These are phyloP conservation scores for Eutrema yunnanense DNA, from an alignment of 345 rosid species.

Conservation along the genomic window DNA sequence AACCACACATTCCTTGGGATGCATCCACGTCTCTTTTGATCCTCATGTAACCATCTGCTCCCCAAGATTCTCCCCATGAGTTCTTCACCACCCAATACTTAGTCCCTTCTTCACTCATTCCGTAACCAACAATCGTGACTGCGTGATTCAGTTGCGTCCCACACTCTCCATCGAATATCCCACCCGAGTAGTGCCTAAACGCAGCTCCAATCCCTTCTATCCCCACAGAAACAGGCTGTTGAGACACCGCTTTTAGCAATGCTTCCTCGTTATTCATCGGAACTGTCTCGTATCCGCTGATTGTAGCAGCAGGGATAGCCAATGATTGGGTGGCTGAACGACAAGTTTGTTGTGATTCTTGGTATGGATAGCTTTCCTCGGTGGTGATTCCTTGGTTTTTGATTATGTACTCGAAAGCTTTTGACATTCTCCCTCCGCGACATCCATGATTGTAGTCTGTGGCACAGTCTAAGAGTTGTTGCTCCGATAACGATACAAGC, in stretches of 20 bases:
- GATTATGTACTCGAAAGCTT: conserved; percentile 34
- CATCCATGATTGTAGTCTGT: conserved; percentile 40
- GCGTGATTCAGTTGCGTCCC: conserved; percentile 36
- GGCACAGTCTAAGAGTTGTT: conserved; percentile 55
- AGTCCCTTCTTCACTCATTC: conserved; percentile 23
- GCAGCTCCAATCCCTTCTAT: conserved; percentile 20
- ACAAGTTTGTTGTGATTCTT: conserved; percentile 29
- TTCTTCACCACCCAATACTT: conserved; percentile 50
- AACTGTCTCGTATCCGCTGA: conserved; percentile 18
- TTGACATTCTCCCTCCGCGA: conserved; percentile 25
- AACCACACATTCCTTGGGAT: conserved; percentile 39
- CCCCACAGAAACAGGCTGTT: conserved; percentile 45
- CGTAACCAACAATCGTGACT: conserved; percentile 43
- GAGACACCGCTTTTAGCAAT: conserved; percentile 1
- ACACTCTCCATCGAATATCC: conserved; percentile 38
- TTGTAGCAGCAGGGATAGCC: background rate
- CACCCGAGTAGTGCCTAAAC: conserved; percentile 30
- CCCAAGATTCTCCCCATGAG: conserved; percentile 53
- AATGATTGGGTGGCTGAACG: conserved; percentile 24
- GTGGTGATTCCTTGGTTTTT: conserved; percentile 33
- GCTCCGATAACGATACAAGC: conserved; percentile 44
- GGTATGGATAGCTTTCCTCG: conserved; percentile 34
- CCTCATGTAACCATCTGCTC: conserved; percentile 47
- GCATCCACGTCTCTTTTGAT: conserved; percentile 33
- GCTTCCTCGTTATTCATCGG: conserved; percentile 15